These are phyloP conservation scores for Nannochloropsis gaditana DNA, from an alignment of 108 stramenopile species.

Conservation along the genomic window DNA sequence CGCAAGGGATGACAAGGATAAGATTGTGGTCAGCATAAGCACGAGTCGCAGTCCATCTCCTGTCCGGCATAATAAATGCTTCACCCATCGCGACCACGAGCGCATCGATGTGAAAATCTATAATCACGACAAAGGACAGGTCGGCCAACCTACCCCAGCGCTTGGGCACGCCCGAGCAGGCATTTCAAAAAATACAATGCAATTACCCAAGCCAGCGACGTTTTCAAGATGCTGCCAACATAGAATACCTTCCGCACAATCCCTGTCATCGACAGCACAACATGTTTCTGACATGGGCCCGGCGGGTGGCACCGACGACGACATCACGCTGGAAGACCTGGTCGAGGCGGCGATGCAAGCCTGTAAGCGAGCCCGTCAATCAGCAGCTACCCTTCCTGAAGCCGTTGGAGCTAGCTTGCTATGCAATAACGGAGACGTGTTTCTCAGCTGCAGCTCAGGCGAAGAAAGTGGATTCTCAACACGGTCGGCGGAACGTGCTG, in stretches of 20 bases:
- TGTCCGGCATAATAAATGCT: not conserved
- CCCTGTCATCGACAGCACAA: not conserved
- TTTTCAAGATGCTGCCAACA: no score
- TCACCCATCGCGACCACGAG: not conserved
- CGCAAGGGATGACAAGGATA: not conserved
- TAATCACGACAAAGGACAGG: not conserved
- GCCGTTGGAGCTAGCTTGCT: not conserved
- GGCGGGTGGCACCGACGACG: not conserved
- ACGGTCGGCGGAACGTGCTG: not conserved
- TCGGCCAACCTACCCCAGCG: not conserved
- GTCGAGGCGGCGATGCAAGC: not conserved
- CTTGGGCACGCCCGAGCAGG: not conserved
- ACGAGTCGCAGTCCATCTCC: not conserved
- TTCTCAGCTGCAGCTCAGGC: constrained; percentile 3
- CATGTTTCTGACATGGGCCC: not conserved
- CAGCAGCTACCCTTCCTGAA: not conserved
- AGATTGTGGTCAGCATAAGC: not conserved
- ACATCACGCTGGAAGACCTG: not conserved
- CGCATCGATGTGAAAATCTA: not conserved
- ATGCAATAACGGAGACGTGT: not conserved
- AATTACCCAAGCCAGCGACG: no score
- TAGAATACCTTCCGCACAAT: no score
- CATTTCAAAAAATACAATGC: no score
- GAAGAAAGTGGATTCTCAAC: not conserved
- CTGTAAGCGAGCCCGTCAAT: not conserved